phyloP scores from a whole-genome alignment of 352 stramenopile species.

The Pythium myriotylum region DNA sequence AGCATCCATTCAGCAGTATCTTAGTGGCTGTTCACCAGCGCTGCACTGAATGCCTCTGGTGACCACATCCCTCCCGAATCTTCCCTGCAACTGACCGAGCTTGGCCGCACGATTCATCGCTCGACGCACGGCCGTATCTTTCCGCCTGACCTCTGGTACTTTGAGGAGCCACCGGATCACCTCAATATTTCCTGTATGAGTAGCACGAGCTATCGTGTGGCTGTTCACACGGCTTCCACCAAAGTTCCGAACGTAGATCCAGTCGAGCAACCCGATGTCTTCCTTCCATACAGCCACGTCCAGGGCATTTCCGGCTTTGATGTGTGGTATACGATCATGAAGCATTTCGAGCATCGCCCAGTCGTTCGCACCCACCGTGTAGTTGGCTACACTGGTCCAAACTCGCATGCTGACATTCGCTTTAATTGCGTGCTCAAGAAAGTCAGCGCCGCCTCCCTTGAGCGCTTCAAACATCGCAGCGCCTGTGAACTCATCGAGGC shows the following conservation, averaged over 20 bases:
- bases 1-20: conserved; percentile 8
- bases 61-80: neutral
- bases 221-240: neutral
- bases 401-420: neutral
- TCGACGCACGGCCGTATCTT: neutral
- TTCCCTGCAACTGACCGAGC: neutral
- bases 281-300: neutral
- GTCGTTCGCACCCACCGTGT: neutral
- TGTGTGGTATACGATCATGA: neutral
- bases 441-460: neutral
- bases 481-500: conserved; percentile 4
- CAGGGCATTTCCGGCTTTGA: neutral
- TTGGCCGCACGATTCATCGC: conserved; percentile 1
- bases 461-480: conserved; percentile 3
- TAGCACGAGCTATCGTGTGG: neutral
- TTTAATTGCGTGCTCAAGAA: conserved; percentile 4
- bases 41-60: neutral
- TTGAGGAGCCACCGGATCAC: conserved; percentile 1
- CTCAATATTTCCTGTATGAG: neutral
- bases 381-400: conserved; percentile 9
- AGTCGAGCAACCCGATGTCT: neutral
- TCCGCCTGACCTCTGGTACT: neutral
- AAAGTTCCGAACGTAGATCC: neutral
- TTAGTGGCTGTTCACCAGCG: neutral
- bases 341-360: neutral